Evolutionary conservation across 148 eudicot genomes (phyloP), one percentile per base, ranked within the genome.

Genomic region (Cornus suecica): DNA sequence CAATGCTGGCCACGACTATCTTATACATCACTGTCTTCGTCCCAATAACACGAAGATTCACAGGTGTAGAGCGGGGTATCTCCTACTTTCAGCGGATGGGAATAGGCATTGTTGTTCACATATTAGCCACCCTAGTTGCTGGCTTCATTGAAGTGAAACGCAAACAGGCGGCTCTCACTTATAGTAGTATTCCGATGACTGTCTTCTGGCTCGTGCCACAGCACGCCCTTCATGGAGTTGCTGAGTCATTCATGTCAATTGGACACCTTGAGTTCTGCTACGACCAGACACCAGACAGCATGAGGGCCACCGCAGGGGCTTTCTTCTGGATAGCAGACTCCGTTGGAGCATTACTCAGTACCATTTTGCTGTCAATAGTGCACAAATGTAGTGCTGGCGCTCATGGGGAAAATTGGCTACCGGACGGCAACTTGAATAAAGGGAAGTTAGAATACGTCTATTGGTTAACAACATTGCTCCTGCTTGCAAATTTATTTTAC

Each of bases 221-320:
- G 71, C 91, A 89, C 26, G 68, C 84, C 64, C 83, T 91, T 8
- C 97, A 95, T 65, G 99, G 99, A 2, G 18, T 92, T 29, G 97
- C 97, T 2, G 97, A 95, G 77, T 92, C 94, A 0, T 95, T 95
- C 74, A 86, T 86, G 97, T 86, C 93, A 14, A 92, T 95, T 1
- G 99, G 94, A 0, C 97, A 92, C 72, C 72, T 92, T 2, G 99
- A 95, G 86, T 95, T 95, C 56, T 88, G 87, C 78, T 92, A 92
- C 11, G 94, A 92, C 51, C 97, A 95, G 74, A 87, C 97, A 7
- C 99, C 97, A 0, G 97, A 92, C 85, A 95, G 99, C 82, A 92
- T 95, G 99, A 80, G 89, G 65, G 92, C 97, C 74, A 87, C 94
- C 0, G 97, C 97, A 0, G 83, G 82, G 31, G 99, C 97, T 2